Conservation (phyloP, 148 eudicot genomes). For the Spergularia marina region DNA sequence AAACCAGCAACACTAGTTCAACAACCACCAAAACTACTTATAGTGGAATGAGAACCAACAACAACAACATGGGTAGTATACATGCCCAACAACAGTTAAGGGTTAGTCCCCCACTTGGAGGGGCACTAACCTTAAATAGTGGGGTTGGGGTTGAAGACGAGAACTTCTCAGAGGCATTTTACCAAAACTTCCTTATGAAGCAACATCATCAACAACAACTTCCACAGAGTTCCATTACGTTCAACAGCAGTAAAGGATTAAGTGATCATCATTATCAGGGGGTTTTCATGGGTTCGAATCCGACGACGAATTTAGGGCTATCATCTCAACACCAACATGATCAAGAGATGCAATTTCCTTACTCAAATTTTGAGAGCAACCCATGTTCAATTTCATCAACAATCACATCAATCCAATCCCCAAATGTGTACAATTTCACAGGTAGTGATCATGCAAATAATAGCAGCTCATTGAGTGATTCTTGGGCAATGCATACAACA, state of each 20-base stretch:
- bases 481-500: slow-evolving; percentile 29
- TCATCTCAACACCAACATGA: slow-evolving; percentile 28
- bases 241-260: slow-evolving; percentile 20
- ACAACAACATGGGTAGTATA: slow-evolving; percentile 4
- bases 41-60: neutral
- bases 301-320: slow-evolving; percentile 8
- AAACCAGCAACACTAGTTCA: slow-evolving; percentile 29
- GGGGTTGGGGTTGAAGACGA: slow-evolving; percentile 29
- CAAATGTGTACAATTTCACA: slow-evolving; percentile 28
- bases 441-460: slow-evolving; percentile 20
- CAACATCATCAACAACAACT: neutral
- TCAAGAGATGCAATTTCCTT: slow-evolving; percentile 38
- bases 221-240: slow-evolving; percentile 7
- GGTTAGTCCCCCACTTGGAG: slow-evolving; percentile 17
- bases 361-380: slow-evolving; percentile 40
- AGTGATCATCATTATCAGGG: slow-evolving; percentile 8
- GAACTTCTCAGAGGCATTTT: slow-evolving; percentile 25
- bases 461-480: slow-evolving; percentile 22
- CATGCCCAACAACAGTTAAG: slow-evolving; percentile 23
- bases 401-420: slow-evolving; percentile 25
- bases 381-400: slow-evolving; percentile 37
- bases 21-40: slow-evolving; percentile 13
- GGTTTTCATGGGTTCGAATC: slow-evolving; percentile 19
- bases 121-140: neutral
- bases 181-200: slow-evolving; percentile 26